Percentiles rank a stretch among this genome's conserved stretches.
phyloP scores from a whole-genome alignment of 352 stramenopile genomes.

The Pythium chondricola region DNA sequence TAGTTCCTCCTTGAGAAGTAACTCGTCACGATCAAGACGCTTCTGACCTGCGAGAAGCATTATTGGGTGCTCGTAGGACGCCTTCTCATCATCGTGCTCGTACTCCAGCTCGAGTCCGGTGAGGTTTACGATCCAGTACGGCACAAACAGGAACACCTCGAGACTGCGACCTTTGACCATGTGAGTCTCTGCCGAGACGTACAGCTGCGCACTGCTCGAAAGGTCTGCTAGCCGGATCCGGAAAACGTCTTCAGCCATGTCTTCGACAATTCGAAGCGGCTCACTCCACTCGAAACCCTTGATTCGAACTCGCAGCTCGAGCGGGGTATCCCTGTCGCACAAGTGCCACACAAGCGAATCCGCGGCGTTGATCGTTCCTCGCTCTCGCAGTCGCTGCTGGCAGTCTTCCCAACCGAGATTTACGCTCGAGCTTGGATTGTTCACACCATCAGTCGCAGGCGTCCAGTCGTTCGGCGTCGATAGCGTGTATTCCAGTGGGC shows the following conservation, averaged over 20 bases:
- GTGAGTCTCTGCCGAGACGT: conserved; percentile 59
- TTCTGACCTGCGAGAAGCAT: conserved; percentile 75
- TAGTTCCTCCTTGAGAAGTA: conserved; percentile 68
- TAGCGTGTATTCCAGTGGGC: conserved; percentile 63
- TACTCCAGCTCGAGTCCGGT: conserved; percentile 81
- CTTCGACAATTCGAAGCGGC: conserved; percentile 39
- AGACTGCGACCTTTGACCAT: conserved; percentile 45
- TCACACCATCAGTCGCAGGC: conserved; percentile 34
- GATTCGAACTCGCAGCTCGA: conserved; percentile 74
- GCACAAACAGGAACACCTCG: conserved; percentile 78
- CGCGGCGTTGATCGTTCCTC: conserved; percentile 67
- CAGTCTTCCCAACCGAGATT: conserved; percentile 68
- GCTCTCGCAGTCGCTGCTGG: conserved; percentile 70
- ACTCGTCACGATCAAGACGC: conserved; percentile 64
- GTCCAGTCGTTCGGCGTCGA: conserved; percentile 69
- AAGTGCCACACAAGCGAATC: conserved; percentile 82
- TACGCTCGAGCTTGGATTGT: conserved; percentile 25
- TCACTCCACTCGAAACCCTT: conserved; percentile 87
- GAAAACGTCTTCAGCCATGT: conserved; percentile 39
- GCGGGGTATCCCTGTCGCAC: conserved; percentile 65
- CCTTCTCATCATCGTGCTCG: conserved; percentile 73
- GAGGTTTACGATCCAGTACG: conserved; percentile 87
- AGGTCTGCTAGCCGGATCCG: conserved; percentile 77
- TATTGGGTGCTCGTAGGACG: conserved; percentile 56
- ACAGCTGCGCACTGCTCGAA: conserved; percentile 64